Evolutionary conservation across 352 stramenopile genomes (phyloP).

Genomic region (Phytopythium helicoides): DNA sequence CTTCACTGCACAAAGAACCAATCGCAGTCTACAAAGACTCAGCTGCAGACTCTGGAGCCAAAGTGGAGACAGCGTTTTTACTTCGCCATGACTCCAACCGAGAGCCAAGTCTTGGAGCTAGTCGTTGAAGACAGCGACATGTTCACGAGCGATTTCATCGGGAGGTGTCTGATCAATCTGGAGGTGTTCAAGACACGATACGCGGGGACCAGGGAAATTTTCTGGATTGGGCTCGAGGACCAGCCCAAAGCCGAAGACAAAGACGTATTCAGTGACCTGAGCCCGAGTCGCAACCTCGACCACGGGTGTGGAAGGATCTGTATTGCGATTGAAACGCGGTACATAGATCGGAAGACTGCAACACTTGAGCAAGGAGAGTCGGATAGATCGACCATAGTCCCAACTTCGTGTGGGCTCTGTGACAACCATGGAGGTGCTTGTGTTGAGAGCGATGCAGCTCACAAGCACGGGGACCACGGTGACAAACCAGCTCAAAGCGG

Average conservation of each 20-base stretch:
- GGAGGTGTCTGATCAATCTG: constrained; percentile 62
- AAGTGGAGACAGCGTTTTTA: constrained; percentile 74
- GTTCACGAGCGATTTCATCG: constrained; percentile 74
- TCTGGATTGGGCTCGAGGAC: constrained; percentile 68
- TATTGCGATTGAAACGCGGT: constrained; percentile 53
- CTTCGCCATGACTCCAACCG: constrained; percentile 37
- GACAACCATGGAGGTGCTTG: constrained; percentile 13
- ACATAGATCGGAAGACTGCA: constrained; percentile 49
- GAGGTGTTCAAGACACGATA: constrained; percentile 52
- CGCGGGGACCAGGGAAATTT: constrained; percentile 44
- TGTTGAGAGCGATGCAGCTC: neutral
- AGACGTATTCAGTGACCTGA: constrained; percentile 43
- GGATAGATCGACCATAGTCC: constrained; percentile 60
- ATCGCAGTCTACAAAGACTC: constrained; percentile 53
- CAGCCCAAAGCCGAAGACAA: constrained; percentile 29
- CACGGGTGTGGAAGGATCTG: constrained; percentile 59
- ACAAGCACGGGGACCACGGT: constrained; percentile 11
- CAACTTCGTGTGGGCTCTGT: constrained; percentile 31
- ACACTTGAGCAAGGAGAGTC: constrained; percentile 69
- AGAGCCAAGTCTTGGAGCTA: constrained; percentile 54
- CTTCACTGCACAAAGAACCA: constrained; percentile 54
- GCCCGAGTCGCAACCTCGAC: constrained; percentile 41
- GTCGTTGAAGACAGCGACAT: constrained; percentile 65
- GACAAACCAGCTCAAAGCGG: constrained; percentile 14
- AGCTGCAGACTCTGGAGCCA: constrained; percentile 62